Evolutionary conservation across 257 asterid species (phyloP).

Genomic region (Oldenlandia corymbosa): DNA sequence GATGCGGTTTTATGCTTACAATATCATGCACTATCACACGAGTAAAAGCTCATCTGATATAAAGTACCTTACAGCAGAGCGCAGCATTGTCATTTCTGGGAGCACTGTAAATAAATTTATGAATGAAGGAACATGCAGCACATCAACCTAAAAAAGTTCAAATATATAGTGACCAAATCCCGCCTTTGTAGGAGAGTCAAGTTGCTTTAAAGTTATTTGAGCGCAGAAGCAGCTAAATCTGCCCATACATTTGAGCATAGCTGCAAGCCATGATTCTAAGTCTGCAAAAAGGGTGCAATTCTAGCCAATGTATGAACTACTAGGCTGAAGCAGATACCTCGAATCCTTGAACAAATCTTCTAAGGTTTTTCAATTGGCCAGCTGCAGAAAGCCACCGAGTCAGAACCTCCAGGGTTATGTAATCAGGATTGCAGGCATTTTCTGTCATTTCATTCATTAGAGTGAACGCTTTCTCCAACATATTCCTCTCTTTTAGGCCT

Average conservation of each 20-base stretch:
- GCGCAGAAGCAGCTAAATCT: no score
- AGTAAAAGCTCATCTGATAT: not conserved
- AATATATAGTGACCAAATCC: not conserved
- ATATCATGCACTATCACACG: not conserved
- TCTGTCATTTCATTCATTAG: conserved; percentile 80
- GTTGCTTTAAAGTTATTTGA: no score
- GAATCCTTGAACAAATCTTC: conserved; percentile 43
- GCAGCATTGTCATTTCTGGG: no score
- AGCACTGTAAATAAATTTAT: no score
- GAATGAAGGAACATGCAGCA: no score
- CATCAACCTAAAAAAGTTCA: not conserved
- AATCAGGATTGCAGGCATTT: conserved; percentile 64
- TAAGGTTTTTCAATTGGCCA: conserved; percentile 55
- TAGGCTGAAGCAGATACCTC: conserved; percentile 35
- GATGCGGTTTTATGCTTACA: no score
- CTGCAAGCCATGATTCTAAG: not conserved
- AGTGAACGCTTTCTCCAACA: conserved; percentile 53
- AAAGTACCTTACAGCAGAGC: not conserved
- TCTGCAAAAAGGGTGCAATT: not conserved
- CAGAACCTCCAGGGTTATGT: conserved; percentile 70
- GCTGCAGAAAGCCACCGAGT: conserved; percentile 68
- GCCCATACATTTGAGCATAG: not conserved
- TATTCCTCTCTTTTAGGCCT: conserved; percentile 59
- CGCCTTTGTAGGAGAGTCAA: not conserved
- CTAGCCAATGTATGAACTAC: conserved; percentile 8